Percentiles rank a stretch among this genome's conserved stretches.
phyloP scores from a whole-genome alignment of 352 stramenopile species.

The Globisporangium parvum region DNA sequence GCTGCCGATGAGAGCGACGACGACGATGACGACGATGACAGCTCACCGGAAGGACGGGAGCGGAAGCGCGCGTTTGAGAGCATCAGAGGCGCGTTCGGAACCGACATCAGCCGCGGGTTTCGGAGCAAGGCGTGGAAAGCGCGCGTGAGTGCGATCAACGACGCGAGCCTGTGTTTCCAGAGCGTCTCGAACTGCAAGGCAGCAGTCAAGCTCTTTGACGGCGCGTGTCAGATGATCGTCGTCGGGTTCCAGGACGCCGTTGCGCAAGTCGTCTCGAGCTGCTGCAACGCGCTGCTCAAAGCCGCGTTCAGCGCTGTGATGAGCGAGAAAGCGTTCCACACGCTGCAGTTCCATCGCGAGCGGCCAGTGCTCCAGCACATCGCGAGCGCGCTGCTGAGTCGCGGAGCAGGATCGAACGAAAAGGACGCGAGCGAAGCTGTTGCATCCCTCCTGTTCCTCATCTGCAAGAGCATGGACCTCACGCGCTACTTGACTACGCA shows the following conservation, averaged over 20 bases:
- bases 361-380: constrained; percentile 47
- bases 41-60: constrained; percentile 16
- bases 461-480: constrained; percentile 75
- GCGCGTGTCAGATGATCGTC: constrained; percentile 54
- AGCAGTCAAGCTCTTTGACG: constrained; percentile 52
- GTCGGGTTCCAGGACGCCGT: constrained; percentile 53
- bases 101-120: constrained; percentile 43
- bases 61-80: constrained; percentile 12
- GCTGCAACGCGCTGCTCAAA: constrained; percentile 56
- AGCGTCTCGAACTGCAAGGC: constrained; percentile 30
- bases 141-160: constrained; percentile 42
- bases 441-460: constrained; percentile 66
- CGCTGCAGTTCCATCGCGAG: constrained; percentile 40
- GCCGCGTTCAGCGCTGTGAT: constrained; percentile 53
- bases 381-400: constrained; percentile 30
- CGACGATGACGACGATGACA: constrained; percentile 29
- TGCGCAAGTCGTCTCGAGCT: constrained; percentile 54
- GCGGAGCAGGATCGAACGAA: constrained; percentile 63
- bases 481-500: constrained; percentile 49
- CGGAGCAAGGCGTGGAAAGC: constrained; percentile 55
- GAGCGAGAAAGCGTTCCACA: constrained; percentile 57
- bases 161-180: constrained; percentile 47
- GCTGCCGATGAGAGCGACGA: constrained; percentile 14
- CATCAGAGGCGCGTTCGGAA: constrained; percentile 44
- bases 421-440: constrained; percentile 77